Evolutionary conservation across 2,329 filamentous ascomycete genomes (phyloP).

Genomic region (Hypomyces perniciosus): DNA sequence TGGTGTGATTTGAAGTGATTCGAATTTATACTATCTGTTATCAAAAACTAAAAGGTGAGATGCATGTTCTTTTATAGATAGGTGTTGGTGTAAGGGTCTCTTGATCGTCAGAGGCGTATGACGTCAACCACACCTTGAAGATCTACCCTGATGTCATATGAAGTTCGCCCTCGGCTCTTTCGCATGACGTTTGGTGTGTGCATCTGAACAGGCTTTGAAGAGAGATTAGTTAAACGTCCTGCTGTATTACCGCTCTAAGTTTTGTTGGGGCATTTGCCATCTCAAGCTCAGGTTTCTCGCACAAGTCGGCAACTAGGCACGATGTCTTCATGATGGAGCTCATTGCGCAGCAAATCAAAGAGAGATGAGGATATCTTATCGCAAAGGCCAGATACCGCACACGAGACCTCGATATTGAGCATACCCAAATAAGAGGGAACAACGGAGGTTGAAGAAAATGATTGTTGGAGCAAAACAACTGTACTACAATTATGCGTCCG

Average conservation of each 20-base stretch:
- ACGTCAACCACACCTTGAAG: conserved; percentile 8
- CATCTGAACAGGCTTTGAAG: neutral
- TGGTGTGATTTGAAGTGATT: too few relatives aligned
- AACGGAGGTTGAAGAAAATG: too few relatives aligned
- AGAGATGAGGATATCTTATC: too few relatives aligned
- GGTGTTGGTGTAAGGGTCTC: neutral
- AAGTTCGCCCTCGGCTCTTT: neutral
- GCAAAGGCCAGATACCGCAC: too few relatives aligned
- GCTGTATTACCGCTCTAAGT: neutral
- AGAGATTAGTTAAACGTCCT: neutral
- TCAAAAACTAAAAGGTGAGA: neutral
- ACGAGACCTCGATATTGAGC: too few relatives aligned
- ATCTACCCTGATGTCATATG: neutral
- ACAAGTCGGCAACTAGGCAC: too few relatives aligned
- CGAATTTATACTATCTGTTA: neutral
- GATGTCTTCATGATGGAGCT: too few relatives aligned
- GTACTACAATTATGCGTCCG: too few relatives aligned
- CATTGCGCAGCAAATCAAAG: too few relatives aligned
- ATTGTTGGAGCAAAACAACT: too few relatives aligned
- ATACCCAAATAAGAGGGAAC: too few relatives aligned
- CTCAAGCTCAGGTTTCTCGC: neutral
- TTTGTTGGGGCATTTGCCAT: conserved; percentile 9
- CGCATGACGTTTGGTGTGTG: conserved; percentile 8
- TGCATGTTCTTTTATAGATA: neutral
- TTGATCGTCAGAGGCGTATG: conserved; percentile 11